Conservation (phyloP, 768 basidiomycete genomes). For the Mycena filopes region DNA sequence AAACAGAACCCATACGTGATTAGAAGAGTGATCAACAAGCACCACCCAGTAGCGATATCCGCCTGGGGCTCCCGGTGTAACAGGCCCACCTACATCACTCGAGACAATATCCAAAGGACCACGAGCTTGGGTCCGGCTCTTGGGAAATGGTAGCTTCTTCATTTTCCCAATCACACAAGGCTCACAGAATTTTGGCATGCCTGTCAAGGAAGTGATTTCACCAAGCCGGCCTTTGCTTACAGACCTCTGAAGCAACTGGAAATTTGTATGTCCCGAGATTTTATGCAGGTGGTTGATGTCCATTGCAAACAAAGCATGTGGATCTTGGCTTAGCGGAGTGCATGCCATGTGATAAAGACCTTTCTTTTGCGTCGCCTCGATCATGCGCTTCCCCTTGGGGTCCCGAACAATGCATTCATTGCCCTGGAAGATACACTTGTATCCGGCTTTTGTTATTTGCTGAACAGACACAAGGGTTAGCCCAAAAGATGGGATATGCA, state of each 20-base stretch:
- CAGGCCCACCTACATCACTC: constrained; percentile 32
- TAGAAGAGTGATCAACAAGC: too few species aligned
- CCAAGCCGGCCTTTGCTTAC: too few species aligned
- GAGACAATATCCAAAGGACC: constrained; percentile 11
- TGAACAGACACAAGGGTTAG: too few species aligned
- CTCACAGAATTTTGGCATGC: constrained; percentile 29
- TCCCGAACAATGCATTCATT: constrained; percentile 23
- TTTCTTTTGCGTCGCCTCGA: too few species aligned
- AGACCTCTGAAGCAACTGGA: too few species aligned
- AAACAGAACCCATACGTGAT: constrained; percentile 5
- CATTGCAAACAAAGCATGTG: not conserved
- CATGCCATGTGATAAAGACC: too few species aligned
- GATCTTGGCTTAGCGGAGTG: not conserved
- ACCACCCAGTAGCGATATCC: constrained; percentile 10
- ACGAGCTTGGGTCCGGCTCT: constrained; percentile 1
- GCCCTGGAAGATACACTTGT: constrained; percentile 9
- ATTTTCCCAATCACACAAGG: constrained; percentile 32
- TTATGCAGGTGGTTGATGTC: not conserved
- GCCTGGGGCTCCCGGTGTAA: constrained; percentile 17
- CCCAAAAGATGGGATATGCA: not conserved
- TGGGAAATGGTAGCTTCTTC: constrained; percentile 29
- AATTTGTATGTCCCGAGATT: too few species aligned
- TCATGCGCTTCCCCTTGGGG: constrained; percentile 8
- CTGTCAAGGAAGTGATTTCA: too few species aligned
- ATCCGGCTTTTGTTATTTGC: constrained; percentile 11